Base-by-base conservation (phyloP, 2,329 filamentous ascomycete genomes). In the Pseudocercospora musae region DNA sequence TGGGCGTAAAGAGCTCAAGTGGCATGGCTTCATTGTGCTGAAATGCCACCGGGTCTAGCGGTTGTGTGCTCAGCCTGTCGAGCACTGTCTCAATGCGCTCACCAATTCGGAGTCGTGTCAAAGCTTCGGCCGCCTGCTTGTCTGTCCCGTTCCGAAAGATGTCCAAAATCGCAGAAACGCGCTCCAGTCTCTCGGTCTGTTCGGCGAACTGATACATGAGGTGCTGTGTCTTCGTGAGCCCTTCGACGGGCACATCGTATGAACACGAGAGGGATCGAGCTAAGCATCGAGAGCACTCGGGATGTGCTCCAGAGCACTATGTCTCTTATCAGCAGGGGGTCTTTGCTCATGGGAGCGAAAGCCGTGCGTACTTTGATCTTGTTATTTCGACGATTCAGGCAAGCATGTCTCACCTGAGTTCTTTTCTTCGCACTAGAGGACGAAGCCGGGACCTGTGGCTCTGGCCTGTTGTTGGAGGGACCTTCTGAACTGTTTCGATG, bases 201-300 rank as follows among this genome's bases (percentile, higher is more conserved):
- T 62, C 58, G 8, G 64, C 61, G 27, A 68, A 46, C 57, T 68
- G 55, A 31, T 62, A 60, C 15, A 63, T 62, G 3, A 71, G 58
- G 42, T 67, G 61, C 40, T 71, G 66, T 46, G 64, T 63, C 46
- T 64, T 64, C 13, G 69, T 70, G 37, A 71, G 62, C 15, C 69
- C 69, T 33, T 68, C 59, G 13, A 65, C 57, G 4, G 63, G 55
- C 8, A 71, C 67, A 54, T 71, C 69, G 58, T 68, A 69, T 9
- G 57, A 33, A 57, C 68, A 69, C 20, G 55, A 46, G 9, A 62
- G 60, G 27, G 27, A 42, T 21, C 62, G 61, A 13, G 57, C 13
- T 15, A 15, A 18, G 58, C 63, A 66, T 37, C 66, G 61, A 8
- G 50, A 37, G 57, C 68, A 69, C 33, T 46, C 59, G 5, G 68